Evolutionary conservation across 2,329 filamentous ascomycete genomes (phyloP), one percentile per base, ranked within the genome.

Genomic region (Ascochyta pisi): DNA sequence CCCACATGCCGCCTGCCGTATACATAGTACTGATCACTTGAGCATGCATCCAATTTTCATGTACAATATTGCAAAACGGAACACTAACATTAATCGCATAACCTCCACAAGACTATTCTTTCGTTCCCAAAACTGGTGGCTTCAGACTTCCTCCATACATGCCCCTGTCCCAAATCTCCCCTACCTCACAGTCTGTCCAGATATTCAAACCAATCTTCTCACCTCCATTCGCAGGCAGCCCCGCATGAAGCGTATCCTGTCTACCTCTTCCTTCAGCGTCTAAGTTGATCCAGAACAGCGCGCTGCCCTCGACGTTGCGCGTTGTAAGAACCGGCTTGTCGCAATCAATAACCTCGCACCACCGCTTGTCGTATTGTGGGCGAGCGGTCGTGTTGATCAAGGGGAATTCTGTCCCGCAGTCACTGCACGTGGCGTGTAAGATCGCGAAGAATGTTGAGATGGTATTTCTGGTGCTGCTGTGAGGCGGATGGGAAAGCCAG

Each of bases 301-400:
- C 37, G 8, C 37, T 39, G 8, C 37, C 19, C 10, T 39, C 37
- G 6, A 39, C 12, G 9, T 39, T 39, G 7, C 37, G 37, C 16
- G 19, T 39, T 12, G 37, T 39, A 13, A 39, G 37, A 23, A 39
- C 4, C 8, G 37, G 37, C 22, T 45, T 34, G 13, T 9, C 16
- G 24, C 50, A 53, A 19, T 46, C 50, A 26, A 53, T 39, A 8
- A 53, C 34, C n/a, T 46, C 33, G 24, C 50, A 45, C 42, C 50
- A 53, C 8, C 33, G 24, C n/a, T 39, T 16, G 15, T 46, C 50
- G 24, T 40, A 53, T 10, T 23, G 22, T 12, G 9, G 23, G 15
- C 41, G 26, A 8, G 22, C 23, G 3, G 26, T 46, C 9, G 41
- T n/a, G 23, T 50, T 50, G 16, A 50, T 13, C 7, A 50, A 35